Evolutionary conservation across 2,329 filamentous ascomycete genomes (phyloP).

Genomic region (Alternaria alternata): DNA sequence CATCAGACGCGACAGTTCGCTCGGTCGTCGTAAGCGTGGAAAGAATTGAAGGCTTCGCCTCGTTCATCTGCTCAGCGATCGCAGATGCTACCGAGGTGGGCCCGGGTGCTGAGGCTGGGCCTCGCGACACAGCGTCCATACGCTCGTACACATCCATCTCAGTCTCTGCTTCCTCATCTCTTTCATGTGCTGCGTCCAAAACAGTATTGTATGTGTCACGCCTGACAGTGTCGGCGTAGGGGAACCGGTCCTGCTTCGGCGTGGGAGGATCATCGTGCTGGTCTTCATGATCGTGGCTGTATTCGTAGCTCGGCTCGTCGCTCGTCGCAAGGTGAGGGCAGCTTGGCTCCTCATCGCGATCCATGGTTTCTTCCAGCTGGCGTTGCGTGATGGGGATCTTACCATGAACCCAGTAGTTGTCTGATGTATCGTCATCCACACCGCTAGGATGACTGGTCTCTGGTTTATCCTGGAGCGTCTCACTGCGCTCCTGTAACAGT

Average conservation of each 20-base stretch:
- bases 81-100: slow-evolving; percentile 15
- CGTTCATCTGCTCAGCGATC: slow-evolving; percentile 19
- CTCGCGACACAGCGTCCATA: slow-evolving; percentile 35
- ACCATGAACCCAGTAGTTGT: background rate
- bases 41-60: slow-evolving; percentile 52
- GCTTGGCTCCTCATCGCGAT: background rate
- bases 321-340: slow-evolving; percentile 13
- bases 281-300: slow-evolving; percentile 42
- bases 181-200: background rate
- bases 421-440: slow-evolving; percentile 2
- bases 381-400: slow-evolving; percentile 10
- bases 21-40: slow-evolving; percentile 67
- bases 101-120: background rate
- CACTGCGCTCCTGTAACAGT: slow-evolving; percentile 3
- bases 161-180: slow-evolving; percentile 37
- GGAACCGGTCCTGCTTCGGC: slow-evolving; percentile 27
- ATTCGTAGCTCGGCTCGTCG: slow-evolving; percentile 47
- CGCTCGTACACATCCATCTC: slow-evolving; percentile 65
- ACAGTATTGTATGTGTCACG: background rate
- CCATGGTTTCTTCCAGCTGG: slow-evolving; percentile 12
- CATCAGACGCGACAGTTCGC: slow-evolving; percentile 63
- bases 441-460: slow-evolving; percentile 14
- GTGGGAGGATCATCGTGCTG: slow-evolving; percentile 47
- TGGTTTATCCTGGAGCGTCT: background rate
- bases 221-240: background rate